phyloP scores from a whole-genome alignment of 106 monocot genomes.

The Hemerocallis citrina region DNA sequence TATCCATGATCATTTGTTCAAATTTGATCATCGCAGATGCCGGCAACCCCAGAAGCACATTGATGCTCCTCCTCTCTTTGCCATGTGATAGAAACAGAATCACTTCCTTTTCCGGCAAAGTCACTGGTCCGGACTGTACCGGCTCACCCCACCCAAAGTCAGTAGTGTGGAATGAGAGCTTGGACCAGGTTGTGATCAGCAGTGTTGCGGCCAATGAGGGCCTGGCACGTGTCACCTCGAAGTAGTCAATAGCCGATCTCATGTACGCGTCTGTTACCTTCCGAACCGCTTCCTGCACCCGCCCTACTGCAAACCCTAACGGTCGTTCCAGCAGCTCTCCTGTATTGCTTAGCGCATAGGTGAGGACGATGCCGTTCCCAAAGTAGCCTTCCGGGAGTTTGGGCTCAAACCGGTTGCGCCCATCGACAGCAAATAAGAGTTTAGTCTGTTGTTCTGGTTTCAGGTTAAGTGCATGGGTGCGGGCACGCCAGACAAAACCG shows the following conservation, averaged over 20 bases:
- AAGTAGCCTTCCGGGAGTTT: slow-evolving; percentile 75
- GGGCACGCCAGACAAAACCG: slow-evolving; percentile 57
- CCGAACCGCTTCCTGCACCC: slow-evolving; percentile 55
- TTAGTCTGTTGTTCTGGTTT: slow-evolving; percentile 51
- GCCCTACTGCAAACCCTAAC: slow-evolving; percentile 26
- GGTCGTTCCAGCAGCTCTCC: slow-evolving; percentile 46
- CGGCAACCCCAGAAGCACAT: slow-evolving; percentile 77
- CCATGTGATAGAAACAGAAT: slow-evolving; percentile 72
- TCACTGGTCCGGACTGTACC: slow-evolving; percentile 59
- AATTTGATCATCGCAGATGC: slow-evolving; percentile 55
- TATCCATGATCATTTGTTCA: slow-evolving; percentile 46
- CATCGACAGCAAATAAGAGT: slow-evolving; percentile 80
- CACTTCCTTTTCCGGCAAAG: slow-evolving; percentile 83
- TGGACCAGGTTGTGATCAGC: slow-evolving; percentile 71
- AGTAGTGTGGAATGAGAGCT: slow-evolving; percentile 52
- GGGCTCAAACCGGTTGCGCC: slow-evolving; percentile 47
- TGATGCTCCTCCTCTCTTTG: slow-evolving; percentile 73
- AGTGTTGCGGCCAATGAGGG: slow-evolving; percentile 59
- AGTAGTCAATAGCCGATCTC: slow-evolving; percentile 70
- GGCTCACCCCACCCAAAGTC: slow-evolving; percentile 94
- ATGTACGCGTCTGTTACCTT: slow-evolving; percentile 64
- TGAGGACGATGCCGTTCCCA: slow-evolving; percentile 80
- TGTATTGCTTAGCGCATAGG: slow-evolving; percentile 40
- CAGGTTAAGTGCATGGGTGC: slow-evolving; percentile 40
- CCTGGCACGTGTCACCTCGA: slow-evolving; percentile 56